Percentiles rank a stretch among this genome's conserved stretches.
These are phyloP conservation scores for Nemophila menziesii DNA, from an alignment of 257 asterid genomes.

Conservation along the genomic window DNA sequence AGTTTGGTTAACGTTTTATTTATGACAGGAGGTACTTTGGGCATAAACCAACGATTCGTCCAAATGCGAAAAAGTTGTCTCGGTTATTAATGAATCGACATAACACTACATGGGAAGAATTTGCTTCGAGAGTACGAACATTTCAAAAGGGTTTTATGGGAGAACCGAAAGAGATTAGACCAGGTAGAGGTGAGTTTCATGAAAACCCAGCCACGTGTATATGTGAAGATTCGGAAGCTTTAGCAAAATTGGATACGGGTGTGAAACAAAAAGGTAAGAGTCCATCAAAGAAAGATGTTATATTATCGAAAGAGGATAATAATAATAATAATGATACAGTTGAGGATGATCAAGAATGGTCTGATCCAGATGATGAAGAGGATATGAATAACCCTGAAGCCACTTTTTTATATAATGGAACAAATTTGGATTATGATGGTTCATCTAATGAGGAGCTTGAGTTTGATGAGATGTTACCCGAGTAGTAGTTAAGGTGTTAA, in stretches of 20 bases:
- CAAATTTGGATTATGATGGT: conserved; percentile 48
- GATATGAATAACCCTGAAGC: conserved; percentile 30
- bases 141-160: conserved; percentile 90
- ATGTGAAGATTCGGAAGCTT: conserved; percentile 62
- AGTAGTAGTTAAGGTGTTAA: conserved; percentile 16
- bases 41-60: conserved; percentile 93
- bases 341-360: conserved; percentile 58
- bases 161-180: conserved; percentile 80
- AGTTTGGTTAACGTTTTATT: conserved; percentile 7
- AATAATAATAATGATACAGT: no score
- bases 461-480: conserved; percentile 76
- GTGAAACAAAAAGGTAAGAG: conserved; percentile 18
- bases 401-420: conserved; percentile 31
- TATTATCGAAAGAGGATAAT: conserved; percentile 23
- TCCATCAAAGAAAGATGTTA: conserved; percentile 25
- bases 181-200: conserved; percentile 92
- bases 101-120: conserved; percentile 73
- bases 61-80: conserved; percentile 77
- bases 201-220: conserved; percentile 90
- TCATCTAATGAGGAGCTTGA: conserved; percentile 55
- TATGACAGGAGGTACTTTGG: conserved; percentile 89
- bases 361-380: conserved; percentile 77
- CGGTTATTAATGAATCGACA: conserved; percentile 45
- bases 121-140: conserved; percentile 35
- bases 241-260: conserved; percentile 20